Evolutionary conservation across 352 stramenopile species (phyloP).

Genomic region (Globisporangium spiculum): DNA sequence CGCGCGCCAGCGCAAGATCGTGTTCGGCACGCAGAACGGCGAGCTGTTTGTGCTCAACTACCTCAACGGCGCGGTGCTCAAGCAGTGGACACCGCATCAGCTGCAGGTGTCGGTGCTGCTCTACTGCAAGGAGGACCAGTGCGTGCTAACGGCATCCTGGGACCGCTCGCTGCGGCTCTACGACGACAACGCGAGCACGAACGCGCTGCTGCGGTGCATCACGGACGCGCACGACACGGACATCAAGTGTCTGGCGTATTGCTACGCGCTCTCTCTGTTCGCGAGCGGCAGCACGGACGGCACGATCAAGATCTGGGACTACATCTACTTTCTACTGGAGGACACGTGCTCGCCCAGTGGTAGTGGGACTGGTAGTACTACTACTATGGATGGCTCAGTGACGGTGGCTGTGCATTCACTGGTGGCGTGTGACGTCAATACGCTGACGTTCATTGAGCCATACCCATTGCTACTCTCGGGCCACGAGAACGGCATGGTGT

Average conservation of each 20-base stretch:
- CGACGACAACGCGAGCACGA: conserved; percentile 58
- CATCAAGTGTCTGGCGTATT: conserved; percentile 79
- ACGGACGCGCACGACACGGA: conserved; percentile 70
- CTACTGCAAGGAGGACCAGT: conserved; percentile 77
- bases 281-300: conserved; percentile 60
- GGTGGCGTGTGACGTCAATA: conserved; percentile 46
- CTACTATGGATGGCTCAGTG: conserved; percentile 13
- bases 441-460: conserved; percentile 69
- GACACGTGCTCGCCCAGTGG: conserved; percentile 36
- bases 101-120: conserved; percentile 57
- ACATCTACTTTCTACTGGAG: conserved; percentile 80
- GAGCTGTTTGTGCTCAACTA: conserved; percentile 74
- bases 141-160: conserved; percentile 73
- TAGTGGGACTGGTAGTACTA: too few relatives aligned
- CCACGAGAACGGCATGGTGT: conserved; percentile 69
- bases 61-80: conserved; percentile 65
- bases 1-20: conserved; percentile 61
- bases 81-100: conserved; percentile 61
- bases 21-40: conserved; percentile 63
- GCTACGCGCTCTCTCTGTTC: conserved; percentile 62
- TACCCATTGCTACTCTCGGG: conserved; percentile 67
- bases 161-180: conserved; percentile 72
- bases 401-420: neutral
- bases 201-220: conserved; percentile 60
- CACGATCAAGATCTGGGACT: conserved; percentile 83